Conservation (phyloP, 2,329 filamentous ascomycete genomes). For the Westerdykella ornata region DNA sequence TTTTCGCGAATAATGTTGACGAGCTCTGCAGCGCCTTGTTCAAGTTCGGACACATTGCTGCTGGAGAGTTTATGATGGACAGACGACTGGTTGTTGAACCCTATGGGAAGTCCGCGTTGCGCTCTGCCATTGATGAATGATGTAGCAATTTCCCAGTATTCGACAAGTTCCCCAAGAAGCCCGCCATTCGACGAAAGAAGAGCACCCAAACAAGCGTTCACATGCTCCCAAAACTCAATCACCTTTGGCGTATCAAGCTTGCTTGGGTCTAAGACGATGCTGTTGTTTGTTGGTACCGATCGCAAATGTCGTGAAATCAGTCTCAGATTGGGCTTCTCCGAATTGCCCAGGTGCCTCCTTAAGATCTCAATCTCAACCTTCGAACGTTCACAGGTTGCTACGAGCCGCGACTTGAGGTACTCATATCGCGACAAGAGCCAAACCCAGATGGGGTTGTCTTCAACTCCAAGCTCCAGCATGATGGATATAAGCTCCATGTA, state of each 20-base stretch:
- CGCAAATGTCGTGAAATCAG: constrained; percentile 69
- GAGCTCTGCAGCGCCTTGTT: constrained; percentile 74
- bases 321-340: constrained; percentile 63
- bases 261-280: constrained; percentile 47
- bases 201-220: constrained; percentile 64
- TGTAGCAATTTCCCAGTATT: constrained; percentile 89
- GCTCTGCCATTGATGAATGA: constrained; percentile 83
- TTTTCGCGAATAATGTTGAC: constrained; percentile 75
- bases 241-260: constrained; percentile 74
- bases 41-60: constrained; percentile 63
- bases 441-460: constrained; percentile 93
- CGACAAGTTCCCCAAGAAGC: constrained; percentile 78
- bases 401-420: constrained; percentile 79
- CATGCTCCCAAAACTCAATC: constrained; percentile 88
- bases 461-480: constrained; percentile 85
- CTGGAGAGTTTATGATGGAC: constrained; percentile 73
- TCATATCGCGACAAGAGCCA: constrained; percentile 90
- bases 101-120: constrained; percentile 70
- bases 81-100: constrained; percentile 73
- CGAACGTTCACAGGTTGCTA: constrained; percentile 71
- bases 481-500: constrained; percentile 88
- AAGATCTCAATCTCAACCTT: constrained; percentile 89
- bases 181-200: constrained; percentile 70
- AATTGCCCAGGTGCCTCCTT: constrained; percentile 68
- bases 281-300: constrained; percentile 60